Evolutionary conservation across 768 basidiomycete genomes (phyloP).

Genomic region (Termitomyces sp.): DNA sequence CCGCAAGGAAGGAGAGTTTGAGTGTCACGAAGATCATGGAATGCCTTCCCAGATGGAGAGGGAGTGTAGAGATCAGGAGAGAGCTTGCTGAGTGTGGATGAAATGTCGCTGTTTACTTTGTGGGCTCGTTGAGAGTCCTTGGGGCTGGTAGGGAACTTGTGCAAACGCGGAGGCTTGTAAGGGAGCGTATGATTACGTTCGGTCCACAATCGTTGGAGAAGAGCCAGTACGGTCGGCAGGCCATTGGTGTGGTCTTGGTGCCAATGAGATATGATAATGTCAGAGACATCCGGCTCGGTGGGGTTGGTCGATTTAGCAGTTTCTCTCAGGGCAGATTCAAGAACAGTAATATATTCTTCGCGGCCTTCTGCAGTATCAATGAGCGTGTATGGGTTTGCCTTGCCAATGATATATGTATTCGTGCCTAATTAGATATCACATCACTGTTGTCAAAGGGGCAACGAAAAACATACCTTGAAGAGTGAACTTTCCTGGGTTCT

Average conservation of each 20-base stretch:
- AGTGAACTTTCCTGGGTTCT: conserved; percentile 90
- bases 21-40: conserved; percentile 58
- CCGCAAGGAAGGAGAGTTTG: conserved; percentile 45
- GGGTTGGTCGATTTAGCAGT: conserved; percentile 28
- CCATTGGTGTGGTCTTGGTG: conserved; percentile 87
- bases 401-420: conserved; percentile 84
- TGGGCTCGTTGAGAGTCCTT: conserved; percentile 14
- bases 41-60: conserved; percentile 32
- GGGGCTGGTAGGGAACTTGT: conserved; percentile 58
- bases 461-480: conserved; percentile 57
- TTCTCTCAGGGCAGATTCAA: conserved; percentile 56
- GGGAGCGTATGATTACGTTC: conserved; percentile 38
- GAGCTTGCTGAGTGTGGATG: conserved; percentile 36
- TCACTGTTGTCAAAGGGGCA: background rate
- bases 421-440: conserved; percentile 51
- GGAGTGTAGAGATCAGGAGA: conserved; percentile 44
- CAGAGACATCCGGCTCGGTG: conserved; percentile 61
- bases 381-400: conserved; percentile 66
- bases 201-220: conserved; percentile 64
- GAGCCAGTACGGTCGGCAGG: conserved; percentile 60
- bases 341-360: conserved; percentile 60
- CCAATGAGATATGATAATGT: conserved; percentile 90
- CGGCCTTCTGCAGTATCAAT: conserved; percentile 82
- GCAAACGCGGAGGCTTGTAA: conserved; percentile 66
- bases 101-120: conserved; percentile 30